Evolutionary conservation across 75 land plant species (phyloP).

Genomic region (Selaginella moellendorffii): DNA sequence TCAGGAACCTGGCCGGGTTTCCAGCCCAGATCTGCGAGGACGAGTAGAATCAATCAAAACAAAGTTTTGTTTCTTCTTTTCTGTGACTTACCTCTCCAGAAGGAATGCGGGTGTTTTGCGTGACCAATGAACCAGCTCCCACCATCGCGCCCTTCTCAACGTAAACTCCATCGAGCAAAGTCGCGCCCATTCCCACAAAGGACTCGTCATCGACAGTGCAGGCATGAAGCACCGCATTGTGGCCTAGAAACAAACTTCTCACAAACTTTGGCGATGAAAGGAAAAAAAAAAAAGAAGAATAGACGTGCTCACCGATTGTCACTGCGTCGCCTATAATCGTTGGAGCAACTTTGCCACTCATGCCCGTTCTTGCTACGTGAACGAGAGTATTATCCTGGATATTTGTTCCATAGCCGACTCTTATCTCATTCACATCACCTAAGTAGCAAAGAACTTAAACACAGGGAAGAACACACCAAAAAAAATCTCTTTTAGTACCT

Average conservation of each 20-base stretch:
- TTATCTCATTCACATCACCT: conserved; percentile 91
- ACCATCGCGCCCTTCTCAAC: conserved; percentile 91
- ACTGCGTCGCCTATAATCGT: conserved; percentile 81
- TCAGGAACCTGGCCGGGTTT: conserved; percentile 82
- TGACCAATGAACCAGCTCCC: conserved; percentile 91
- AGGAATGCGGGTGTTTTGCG: conserved; percentile 66
- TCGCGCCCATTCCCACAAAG: conserved; percentile 92
- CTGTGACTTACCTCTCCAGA: conserved; percentile 95
- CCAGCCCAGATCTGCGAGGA: conserved; percentile 87
- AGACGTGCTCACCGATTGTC: conserved; percentile 60
- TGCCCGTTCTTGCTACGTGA: conserved; percentile 86
- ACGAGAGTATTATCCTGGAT: conserved; percentile 92
- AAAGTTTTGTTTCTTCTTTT: too few relatives aligned
- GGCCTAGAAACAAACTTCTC: conserved; percentile 43
- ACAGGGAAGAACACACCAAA: too few relatives aligned
- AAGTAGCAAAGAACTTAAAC: background rate
- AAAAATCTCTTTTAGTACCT: too few relatives aligned
- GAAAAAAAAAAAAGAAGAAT: background rate
- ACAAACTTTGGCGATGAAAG: too few relatives aligned
- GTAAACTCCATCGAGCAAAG: conserved; percentile 78
- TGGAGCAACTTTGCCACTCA: conserved; percentile 71
- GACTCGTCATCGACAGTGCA: conserved; percentile 94
- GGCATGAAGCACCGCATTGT: conserved; percentile 89
- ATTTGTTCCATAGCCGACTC: conserved; percentile 73
- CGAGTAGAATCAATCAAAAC: too few relatives aligned